These are phyloP conservation scores for Medicago lupulina DNA, from an alignment of 306 rosid genomes.

Conservation along the genomic window DNA sequence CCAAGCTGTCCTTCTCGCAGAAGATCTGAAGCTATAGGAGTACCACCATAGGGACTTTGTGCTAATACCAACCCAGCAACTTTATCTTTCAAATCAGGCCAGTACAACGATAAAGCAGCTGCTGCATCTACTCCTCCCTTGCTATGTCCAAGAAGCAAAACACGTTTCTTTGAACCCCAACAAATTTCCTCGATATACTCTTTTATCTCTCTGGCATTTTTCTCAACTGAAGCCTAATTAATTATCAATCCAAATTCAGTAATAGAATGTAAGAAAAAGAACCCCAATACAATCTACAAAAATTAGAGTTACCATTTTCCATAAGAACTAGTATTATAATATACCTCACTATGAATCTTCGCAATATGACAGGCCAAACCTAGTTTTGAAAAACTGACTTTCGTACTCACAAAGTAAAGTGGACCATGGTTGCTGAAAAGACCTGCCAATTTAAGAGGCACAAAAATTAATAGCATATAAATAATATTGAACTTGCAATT, in stretches of 20 bases:
- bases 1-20: conserved; percentile 98
- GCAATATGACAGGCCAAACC: conserved; percentile 96
- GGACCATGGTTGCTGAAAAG: conserved; percentile 99
- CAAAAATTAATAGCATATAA: conserved; percentile 37
- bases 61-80: conserved; percentile 93
- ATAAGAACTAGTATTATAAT: conserved; percentile 9
- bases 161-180: conserved; percentile 93
- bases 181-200: conserved; percentile 94
- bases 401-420: conserved; percentile 85
- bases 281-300: conserved; percentile 12
- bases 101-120: conserved; percentile 93
- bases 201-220: conserved; percentile 92
- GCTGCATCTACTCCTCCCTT: conserved; percentile 99
- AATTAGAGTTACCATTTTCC: not conserved
- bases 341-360: conserved; percentile 98
- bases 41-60: conserved; percentile 99
- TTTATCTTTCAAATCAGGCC: conserved; percentile 96
- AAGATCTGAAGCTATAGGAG: conserved; percentile 96
- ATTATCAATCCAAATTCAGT: conserved; percentile 43
- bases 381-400: conserved; percentile 83
- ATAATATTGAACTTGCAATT: conserved; percentile 1
- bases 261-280: conserved; percentile 20
- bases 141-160: conserved; percentile 97
- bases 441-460: conserved; percentile 58
- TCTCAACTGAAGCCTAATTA: conserved; percentile 89